A percentile compares a stretch with the other conserved stretches of the same genome.
Evolutionary conservation across 23 red algal species (phyloP).

Genomic region (Gracilaria domingensis): DNA sequence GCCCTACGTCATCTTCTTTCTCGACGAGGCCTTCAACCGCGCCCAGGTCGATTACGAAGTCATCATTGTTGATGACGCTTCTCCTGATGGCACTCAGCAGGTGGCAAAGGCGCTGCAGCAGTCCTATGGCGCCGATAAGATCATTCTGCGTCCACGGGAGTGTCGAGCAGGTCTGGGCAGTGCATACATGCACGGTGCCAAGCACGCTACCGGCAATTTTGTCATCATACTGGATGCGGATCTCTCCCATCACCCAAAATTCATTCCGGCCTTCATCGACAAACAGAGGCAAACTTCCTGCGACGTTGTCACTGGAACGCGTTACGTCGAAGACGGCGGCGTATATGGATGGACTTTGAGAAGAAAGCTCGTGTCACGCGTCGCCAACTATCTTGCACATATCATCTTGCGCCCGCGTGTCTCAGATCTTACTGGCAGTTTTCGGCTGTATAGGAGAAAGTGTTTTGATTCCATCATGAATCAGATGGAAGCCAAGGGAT

Average conservation of each 20-base stretch:
- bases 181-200: conserved; percentile 86
- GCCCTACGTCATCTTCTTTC: conserved; percentile 83
- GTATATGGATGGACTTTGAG: conserved; percentile 89
- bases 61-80: conserved; percentile 92
- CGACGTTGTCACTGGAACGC: conserved; percentile 94
- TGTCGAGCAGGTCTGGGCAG: conserved; percentile 87
- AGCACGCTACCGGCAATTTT: conserved; percentile 69
- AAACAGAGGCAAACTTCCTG: conserved; percentile 54
- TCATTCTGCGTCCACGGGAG: conserved; percentile 76
- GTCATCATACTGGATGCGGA: conserved; percentile 96
- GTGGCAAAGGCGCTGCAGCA: conserved; percentile 83
- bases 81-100: conserved; percentile 88
- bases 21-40: conserved; percentile 66
- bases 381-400: conserved; percentile 91
- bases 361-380: conserved; percentile 87
- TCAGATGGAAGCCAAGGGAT: conserved; percentile 70
- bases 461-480: conserved; percentile 80
- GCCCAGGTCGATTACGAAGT: conserved; percentile 60
- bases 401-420: conserved; percentile 79
- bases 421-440: conserved; percentile 96
- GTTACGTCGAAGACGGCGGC: conserved; percentile 80
- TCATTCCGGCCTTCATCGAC: conserved; percentile 79
- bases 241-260: conserved; percentile 95
- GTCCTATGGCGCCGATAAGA: conserved; percentile 58
- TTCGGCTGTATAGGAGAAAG: conserved; percentile 80